Percentiles rank a stretch among this genome's conserved stretches.
These are phyloP conservation scores for Metarhizium robertsii DNA, from an alignment of 2,329 filamentous ascomycete genomes.

Conservation along the genomic window DNA sequence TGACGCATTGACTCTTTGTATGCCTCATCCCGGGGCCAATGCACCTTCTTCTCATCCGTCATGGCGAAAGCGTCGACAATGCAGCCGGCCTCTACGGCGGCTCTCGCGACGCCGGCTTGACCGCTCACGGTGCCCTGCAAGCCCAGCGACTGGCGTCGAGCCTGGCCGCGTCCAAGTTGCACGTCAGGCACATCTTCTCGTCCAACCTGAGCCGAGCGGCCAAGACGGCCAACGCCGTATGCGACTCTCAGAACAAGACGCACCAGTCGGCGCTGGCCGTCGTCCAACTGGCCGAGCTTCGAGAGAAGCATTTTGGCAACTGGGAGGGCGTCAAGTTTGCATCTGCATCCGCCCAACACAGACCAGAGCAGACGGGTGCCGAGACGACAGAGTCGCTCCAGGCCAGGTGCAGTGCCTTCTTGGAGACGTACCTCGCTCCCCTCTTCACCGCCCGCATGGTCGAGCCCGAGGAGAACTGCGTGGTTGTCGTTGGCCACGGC, in stretches of 20 bases:
- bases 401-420: slow-evolving; percentile 53
- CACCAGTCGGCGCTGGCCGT: slow-evolving; percentile 9
- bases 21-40: slow-evolving; percentile 11
- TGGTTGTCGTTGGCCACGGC: slow-evolving; percentile 67
- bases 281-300: slow-evolving; percentile 34
- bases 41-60: slow-evolving; percentile 65
- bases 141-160: slow-evolving; percentile 60
- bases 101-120: slow-evolving; percentile 69
- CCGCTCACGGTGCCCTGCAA: slow-evolving; percentile 73
- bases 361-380: slow-evolving; percentile 34
- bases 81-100: slow-evolving; percentile 72
- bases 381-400: slow-evolving; percentile 64
- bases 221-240: slow-evolving; percentile 60
- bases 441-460: slow-evolving; percentile 19
- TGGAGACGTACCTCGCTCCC: slow-evolving; percentile 54
- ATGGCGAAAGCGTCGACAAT: slow-evolving; percentile 88
- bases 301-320: slow-evolving; percentile 67
- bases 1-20: background rate
- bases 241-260: slow-evolving; percentile 38
- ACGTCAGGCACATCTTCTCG: slow-evolving; percentile 59
- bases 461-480: slow-evolving; percentile 28
- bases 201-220: slow-evolving; percentile 69
- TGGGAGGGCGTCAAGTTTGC: slow-evolving; percentile 57
- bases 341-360: slow-evolving; percentile 13
- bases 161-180: slow-evolving; percentile 31